Conservation (phyloP, 2,329 filamentous ascomycete species). For the Ambrosiella xylebori region DNA sequence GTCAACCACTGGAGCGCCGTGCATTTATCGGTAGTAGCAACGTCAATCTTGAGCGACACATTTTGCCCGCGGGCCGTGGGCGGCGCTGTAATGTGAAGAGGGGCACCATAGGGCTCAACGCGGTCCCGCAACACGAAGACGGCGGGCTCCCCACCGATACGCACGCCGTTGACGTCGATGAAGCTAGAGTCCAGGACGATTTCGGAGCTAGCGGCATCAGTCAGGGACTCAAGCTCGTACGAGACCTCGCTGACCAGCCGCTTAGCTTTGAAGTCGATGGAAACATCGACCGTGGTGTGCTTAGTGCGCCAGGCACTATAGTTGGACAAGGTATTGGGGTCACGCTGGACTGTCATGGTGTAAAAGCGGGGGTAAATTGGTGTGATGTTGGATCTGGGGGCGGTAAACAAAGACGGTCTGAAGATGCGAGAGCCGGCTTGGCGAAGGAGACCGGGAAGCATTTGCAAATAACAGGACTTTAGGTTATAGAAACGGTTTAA, state of each 20-base stretch:
- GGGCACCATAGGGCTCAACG: slow-evolving; percentile 56
- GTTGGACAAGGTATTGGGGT: slow-evolving; percentile 84
- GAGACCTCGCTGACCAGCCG: slow-evolving; percentile 59
- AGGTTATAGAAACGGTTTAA: not conserved
- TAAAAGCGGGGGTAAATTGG: not conserved
- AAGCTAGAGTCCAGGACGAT: slow-evolving; percentile 81
- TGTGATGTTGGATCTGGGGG: not conserved
- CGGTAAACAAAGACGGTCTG: slow-evolving; percentile 1
- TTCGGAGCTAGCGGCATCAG: slow-evolving; percentile 52
- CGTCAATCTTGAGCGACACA: slow-evolving; percentile 42
- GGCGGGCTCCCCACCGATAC: slow-evolving; percentile 43
- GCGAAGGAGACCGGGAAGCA: slow-evolving; percentile 10
- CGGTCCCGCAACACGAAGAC: slow-evolving; percentile 56
- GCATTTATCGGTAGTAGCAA: slow-evolving; percentile 74
- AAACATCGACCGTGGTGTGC: slow-evolving; percentile 67
- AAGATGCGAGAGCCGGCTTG: slow-evolving; percentile 9
- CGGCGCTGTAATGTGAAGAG: slow-evolving; percentile 47
- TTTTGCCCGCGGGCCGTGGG: slow-evolving; percentile 33
- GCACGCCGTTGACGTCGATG: slow-evolving; percentile 55
- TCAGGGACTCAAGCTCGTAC: slow-evolving; percentile 61
- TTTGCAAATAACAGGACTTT: slow-evolving; percentile 2
- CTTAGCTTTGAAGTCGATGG: slow-evolving; percentile 69
- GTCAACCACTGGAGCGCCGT: slow-evolving; percentile 93
- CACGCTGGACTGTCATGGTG: slow-evolving; percentile 29
- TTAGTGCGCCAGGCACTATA: slow-evolving; percentile 74